These are phyloP conservation scores for Wickerhamiella galacta DNA, from an alignment of 805 yeast species.

Conservation along the genomic window DNA sequence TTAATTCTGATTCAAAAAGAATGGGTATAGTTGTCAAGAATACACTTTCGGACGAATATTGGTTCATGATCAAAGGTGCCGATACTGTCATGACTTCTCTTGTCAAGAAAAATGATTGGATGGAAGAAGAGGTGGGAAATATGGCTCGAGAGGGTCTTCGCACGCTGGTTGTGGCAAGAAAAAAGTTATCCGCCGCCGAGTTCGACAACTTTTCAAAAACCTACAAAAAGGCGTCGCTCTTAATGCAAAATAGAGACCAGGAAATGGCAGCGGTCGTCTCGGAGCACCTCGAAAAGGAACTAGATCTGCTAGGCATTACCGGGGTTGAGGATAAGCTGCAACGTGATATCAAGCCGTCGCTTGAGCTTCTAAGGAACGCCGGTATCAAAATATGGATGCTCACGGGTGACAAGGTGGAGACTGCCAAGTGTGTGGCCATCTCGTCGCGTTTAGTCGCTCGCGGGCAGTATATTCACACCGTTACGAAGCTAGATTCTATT, in stretches of 20 bases:
- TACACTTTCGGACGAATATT: constrained; percentile 42
- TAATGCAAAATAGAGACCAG: constrained; percentile 67
- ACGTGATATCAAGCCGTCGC: constrained; percentile 75
- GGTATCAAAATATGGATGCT: constrained; percentile 98
- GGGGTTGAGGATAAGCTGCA: constrained; percentile 97
- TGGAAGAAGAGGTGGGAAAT: constrained; percentile 91
- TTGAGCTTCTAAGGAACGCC: constrained; percentile 85
- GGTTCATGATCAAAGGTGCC: constrained; percentile 91
- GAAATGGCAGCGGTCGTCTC: constrained; percentile 52
- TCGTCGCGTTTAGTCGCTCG: constrained; percentile 83
- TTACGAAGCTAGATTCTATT: constrained; percentile 44
- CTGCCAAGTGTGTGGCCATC: constrained; percentile 95
- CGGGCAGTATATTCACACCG: constrained; percentile 83
- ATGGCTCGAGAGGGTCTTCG: constrained; percentile 98
- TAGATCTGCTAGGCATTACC: constrained; percentile 79
- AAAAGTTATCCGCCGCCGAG: constrained; percentile 36
- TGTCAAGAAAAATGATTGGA: constrained; percentile 82
- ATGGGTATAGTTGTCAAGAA: constrained; percentile 76
- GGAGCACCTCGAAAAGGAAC: constrained; percentile 58
- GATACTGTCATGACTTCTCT: constrained; percentile 82
- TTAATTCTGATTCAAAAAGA: constrained; percentile 86
- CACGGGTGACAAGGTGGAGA: constrained; percentile 97
- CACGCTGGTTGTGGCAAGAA: constrained; percentile 86
- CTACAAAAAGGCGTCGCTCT: constrained; percentile 55
- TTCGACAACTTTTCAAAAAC: constrained; percentile 48